Evolutionary conservation across 805 yeast genomes (phyloP).

Genomic region (Saturnispora ahearnii): DNA sequence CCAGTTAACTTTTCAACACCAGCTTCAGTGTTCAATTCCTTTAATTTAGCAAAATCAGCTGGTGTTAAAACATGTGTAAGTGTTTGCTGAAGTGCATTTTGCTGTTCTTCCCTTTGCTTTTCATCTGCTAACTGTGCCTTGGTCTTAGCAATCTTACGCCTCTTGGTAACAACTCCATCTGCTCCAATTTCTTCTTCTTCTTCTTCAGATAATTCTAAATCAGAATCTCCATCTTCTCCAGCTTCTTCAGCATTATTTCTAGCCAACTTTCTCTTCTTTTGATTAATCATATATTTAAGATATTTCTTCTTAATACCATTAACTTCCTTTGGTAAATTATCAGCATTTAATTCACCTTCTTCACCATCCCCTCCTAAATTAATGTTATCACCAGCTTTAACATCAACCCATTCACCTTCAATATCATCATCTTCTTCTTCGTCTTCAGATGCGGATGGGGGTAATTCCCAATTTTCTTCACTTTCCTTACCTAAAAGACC

Average conservation of each 20-base stretch:
- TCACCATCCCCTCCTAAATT: slow-evolving; percentile 37
- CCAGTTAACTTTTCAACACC: slow-evolving; percentile 79
- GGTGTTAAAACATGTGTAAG: slow-evolving; percentile 66
- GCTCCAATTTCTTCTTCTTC: slow-evolving; percentile 28
- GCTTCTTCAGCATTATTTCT: slow-evolving; percentile 15
- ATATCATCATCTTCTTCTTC: slow-evolving; percentile 47
- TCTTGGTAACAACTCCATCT: slow-evolving; percentile 24
- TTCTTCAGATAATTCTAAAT: slow-evolving; percentile 43
- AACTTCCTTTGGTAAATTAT: slow-evolving; percentile 25
- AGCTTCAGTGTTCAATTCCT: slow-evolving; percentile 76
- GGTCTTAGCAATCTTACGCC: slow-evolving; percentile 16
- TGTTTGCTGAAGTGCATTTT: slow-evolving; percentile 50
- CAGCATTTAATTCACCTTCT: slow-evolving; percentile 36
- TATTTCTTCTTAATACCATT: slow-evolving; percentile 29
- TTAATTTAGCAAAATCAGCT: slow-evolving; percentile 93
- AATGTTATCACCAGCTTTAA: slow-evolving; percentile 64
- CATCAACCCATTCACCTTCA: slow-evolving; percentile 89
- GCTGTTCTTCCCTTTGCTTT: slow-evolving; percentile 26
- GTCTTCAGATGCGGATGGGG: slow-evolving; percentile 41
- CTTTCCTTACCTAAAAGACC: slow-evolving; percentile 46
- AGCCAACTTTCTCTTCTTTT: slow-evolving; percentile 22
- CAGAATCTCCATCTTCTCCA: slow-evolving; percentile 32
- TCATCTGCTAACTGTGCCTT: slow-evolving; percentile 24
- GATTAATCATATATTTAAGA: slow-evolving; percentile 26
- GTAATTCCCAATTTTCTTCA: slow-evolving; percentile 54